Evolutionary conservation across 2,329 filamentous ascomycete species (phyloP).

Genomic region (Aureobasidium sp.): DNA sequence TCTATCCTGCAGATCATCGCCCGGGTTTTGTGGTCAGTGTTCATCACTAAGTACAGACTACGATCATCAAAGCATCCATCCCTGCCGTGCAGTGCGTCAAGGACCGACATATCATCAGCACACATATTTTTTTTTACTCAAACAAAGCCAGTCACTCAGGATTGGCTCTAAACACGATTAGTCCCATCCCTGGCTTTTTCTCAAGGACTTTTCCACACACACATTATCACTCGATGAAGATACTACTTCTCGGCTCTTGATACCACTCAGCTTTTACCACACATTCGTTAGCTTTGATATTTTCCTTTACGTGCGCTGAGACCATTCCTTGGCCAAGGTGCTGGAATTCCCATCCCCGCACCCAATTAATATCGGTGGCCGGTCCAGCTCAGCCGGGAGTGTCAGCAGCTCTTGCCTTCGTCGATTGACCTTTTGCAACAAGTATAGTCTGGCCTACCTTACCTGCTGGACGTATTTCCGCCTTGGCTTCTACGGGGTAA

Average conservation of each 20-base stretch:
- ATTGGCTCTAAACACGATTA: not conserved
- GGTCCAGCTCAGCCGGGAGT: slow-evolving; percentile 4
- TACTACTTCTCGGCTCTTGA: slow-evolving; percentile 9
- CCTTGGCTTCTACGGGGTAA: not conserved
- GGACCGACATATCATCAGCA: not conserved
- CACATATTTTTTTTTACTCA: not conserved
- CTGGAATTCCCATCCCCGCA: slow-evolving; percentile 11
- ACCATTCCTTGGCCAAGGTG: slow-evolving; percentile 7
- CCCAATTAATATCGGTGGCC: slow-evolving; percentile 11
- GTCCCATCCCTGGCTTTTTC: not conserved
- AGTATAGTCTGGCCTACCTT: slow-evolving; percentile 3
- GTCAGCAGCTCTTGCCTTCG: slow-evolving; percentile 1
- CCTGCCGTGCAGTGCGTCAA: slow-evolving; percentile 12
- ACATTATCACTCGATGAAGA: not conserved
- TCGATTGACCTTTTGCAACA: slow-evolving; percentile 2
- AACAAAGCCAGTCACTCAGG: not conserved
- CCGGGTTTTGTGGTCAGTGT: slow-evolving; percentile 5
- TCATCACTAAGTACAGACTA: slow-evolving; percentile 10
- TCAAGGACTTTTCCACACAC: not conserved
- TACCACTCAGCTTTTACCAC: slow-evolving; percentile 1
- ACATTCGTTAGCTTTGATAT: slow-evolving; percentile 4
- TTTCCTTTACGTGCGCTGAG: slow-evolving; percentile 1
- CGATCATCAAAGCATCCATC: slow-evolving; percentile 11
- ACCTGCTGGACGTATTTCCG: not conserved
- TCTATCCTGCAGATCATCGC: slow-evolving; percentile 9